phyloP scores from a whole-genome alignment of 306 rosid species.

The Vigna unguiculata region DNA sequence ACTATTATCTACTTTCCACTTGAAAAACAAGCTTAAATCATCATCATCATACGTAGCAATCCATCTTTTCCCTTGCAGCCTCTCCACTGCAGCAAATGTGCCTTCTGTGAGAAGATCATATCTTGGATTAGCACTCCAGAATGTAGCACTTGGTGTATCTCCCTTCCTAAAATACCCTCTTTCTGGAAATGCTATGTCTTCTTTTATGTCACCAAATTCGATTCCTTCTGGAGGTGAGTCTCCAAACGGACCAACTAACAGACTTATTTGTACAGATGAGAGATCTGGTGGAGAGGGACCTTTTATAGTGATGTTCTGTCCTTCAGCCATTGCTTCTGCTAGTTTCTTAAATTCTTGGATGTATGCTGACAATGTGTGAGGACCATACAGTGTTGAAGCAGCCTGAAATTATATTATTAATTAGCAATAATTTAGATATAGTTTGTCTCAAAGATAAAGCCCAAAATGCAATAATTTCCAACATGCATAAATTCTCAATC shows the following conservation, averaged over 20 bases:
- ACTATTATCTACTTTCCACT: slow-evolving; percentile 63
- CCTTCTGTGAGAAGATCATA: slow-evolving; percentile 82
- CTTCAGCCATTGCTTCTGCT: slow-evolving; percentile 75
- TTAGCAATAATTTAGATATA: slow-evolving; percentile 1
- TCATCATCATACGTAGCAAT: slow-evolving; percentile 70
- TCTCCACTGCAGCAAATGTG: slow-evolving; percentile 73
- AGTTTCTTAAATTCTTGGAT: slow-evolving; percentile 82
- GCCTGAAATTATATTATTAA: slow-evolving; percentile 54
- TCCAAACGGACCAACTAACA: slow-evolving; percentile 50
- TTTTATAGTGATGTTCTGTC: slow-evolving; percentile 40
- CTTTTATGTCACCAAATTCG: slow-evolving; percentile 71
- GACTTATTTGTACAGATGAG: slow-evolving; percentile 57
- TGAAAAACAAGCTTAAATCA: slow-evolving; percentile 71
- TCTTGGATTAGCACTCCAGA: slow-evolving; percentile 84
- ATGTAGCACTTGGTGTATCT: slow-evolving; percentile 63
- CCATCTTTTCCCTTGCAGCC: slow-evolving; percentile 68
- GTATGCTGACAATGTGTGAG: slow-evolving; percentile 85
- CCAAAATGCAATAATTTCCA: too few relatives aligned
- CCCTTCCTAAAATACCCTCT: slow-evolving; percentile 63
- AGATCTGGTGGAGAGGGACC: slow-evolving; percentile 79
- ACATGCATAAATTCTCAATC: too few relatives aligned
- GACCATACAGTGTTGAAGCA: slow-evolving; percentile 91
- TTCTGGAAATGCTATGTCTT: slow-evolving; percentile 64
- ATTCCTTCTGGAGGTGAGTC: slow-evolving; percentile 57
- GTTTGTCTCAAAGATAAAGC: slow-evolving; percentile 23